Percentiles rank a stretch among this genome's conserved stretches.
These are phyloP conservation scores for Musa beccarii DNA, from an alignment of 176 grass and related monocot genomes.

Conservation along the genomic window DNA sequence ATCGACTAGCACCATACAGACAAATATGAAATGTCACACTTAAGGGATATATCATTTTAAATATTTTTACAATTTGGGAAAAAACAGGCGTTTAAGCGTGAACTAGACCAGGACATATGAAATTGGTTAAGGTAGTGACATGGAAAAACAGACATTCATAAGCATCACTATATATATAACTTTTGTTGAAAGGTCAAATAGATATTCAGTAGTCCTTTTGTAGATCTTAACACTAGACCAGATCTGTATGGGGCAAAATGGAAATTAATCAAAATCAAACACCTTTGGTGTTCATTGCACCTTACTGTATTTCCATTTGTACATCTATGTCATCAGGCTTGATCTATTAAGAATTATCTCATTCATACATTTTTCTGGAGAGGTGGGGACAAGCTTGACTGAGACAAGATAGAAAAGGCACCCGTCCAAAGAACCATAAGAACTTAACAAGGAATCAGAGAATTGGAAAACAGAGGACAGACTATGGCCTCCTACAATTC, in stretches of 20 bases:
- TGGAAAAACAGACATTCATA: neutral
- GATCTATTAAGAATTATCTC: neutral
- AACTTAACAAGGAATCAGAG: too few relatives aligned
- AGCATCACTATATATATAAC: neutral
- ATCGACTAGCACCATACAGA: neutral
- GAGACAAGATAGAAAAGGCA: neutral
- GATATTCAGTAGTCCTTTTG: neutral
- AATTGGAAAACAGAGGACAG: neutral
- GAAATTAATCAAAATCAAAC: neutral
- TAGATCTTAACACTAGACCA: neutral
- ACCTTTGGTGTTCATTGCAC: neutral
- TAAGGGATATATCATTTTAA: neutral
- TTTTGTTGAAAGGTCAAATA: neutral
- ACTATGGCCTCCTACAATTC: neutral
- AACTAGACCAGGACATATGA: neutral
- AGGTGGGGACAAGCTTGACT: neutral
- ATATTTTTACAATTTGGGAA: too few relatives aligned
- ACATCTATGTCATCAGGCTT: neutral
- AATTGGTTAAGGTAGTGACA: neutral
- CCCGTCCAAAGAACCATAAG: too few relatives aligned
- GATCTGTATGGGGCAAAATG: neutral
- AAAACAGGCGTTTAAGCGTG: neutral
- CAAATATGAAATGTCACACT: neutral
- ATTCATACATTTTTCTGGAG: neutral
- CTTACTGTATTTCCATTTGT: neutral